Base-by-base conservation (phyloP, 2,329 filamentous ascomycete genomes). In the Monosporascus cannonballus region DNA sequence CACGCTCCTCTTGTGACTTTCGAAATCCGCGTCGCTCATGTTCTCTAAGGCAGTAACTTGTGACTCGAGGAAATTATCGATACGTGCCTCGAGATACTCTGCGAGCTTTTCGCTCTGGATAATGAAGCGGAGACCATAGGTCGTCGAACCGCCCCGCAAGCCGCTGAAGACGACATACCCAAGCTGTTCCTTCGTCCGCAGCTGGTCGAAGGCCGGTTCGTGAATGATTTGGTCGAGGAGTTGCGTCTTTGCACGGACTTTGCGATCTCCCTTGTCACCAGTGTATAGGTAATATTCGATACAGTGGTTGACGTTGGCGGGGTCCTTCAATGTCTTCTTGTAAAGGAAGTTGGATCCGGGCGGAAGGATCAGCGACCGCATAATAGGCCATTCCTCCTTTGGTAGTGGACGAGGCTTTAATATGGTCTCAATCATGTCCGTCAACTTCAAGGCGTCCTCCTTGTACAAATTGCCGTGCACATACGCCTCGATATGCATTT, bases 91-190 rank as follows among this genome's bases (percentile, higher is more conserved):
- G 2, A 99, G 76, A 64, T 95, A 97, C 42, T 86, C 78, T 0
- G 89, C 87, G 2, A 86, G 84, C 66, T 87, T 87, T 71, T 99
- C 93, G 66, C 90, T 96, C 73, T 99, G 94, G 30, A 99, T 90
- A 56, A 97, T 81, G 58, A 99, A 87, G 6, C 92, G 83, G 71
- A 94, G 94, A 1, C 89, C 90, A 62, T 90, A 86, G 0, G 87
- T 93, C 1, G 88, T 91, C n/a, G 84, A 75, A 51, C 87, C 83
- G 50, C 81, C 80, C 39, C 86, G 78, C 11, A 84, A 78, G 27
- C 90, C 89, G 48, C 89, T 93, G 71, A 93, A 96, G 1, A 99
- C 93, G 50, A 99, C 89, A 62, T 99, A 99, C 14, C 94, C 94
- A 6, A 99, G 85, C 71, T 99, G 93, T 69, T 99, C 93, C 71